These are phyloP conservation scores for Fusarium sp. DNA, from an alignment of 2,329 filamentous ascomycete species.

Conservation along the genomic window DNA sequence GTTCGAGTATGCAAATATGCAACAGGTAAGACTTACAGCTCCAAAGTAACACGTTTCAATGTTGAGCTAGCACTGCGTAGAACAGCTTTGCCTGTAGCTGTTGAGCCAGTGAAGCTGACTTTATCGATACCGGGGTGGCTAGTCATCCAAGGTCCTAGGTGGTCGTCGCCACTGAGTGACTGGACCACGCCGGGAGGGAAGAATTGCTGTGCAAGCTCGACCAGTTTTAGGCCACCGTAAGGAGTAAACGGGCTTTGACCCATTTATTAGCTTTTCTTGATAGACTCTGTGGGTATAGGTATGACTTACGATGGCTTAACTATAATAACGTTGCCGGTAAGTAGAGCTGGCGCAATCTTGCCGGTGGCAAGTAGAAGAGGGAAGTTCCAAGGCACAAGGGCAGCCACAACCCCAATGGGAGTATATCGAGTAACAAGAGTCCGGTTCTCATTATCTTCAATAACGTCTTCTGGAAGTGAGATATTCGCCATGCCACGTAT, in stretches of 20 bases:
- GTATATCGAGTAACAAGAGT: conserved; percentile 52
- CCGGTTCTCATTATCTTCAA: conserved; percentile 52
- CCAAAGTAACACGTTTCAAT: conserved; percentile 72
- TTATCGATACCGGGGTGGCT: conserved; percentile 71
- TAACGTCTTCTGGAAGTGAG: conserved; percentile 51
- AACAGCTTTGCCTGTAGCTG: conserved; percentile 71
- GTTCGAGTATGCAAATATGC: no score
- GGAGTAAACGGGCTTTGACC: conserved; percentile 63
- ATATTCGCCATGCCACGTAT: conserved; percentile 49
- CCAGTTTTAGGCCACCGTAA: conserved; percentile 70
- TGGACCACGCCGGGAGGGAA: conserved; percentile 75
- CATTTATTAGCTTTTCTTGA: no score
- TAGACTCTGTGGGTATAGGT: no score
- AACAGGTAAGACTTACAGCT: conserved; percentile 55
- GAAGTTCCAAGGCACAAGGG: conserved; percentile 41
- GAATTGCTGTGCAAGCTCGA: conserved; percentile 68
- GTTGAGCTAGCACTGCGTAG: conserved; percentile 66
- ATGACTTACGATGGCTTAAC: conserved; percentile 63
- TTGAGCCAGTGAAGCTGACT: conserved; percentile 75
- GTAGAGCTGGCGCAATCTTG: conserved; percentile 69
- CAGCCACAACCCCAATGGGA: conserved; percentile 33
- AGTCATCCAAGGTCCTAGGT: conserved; percentile 71
- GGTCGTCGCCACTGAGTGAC: conserved; percentile 71
- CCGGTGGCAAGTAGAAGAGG: conserved; percentile 31
- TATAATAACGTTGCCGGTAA: conserved; percentile 71